Conservation (phyloP, 108 stramenopile species). For the Pseudonitzschia multistriata region DNA sequence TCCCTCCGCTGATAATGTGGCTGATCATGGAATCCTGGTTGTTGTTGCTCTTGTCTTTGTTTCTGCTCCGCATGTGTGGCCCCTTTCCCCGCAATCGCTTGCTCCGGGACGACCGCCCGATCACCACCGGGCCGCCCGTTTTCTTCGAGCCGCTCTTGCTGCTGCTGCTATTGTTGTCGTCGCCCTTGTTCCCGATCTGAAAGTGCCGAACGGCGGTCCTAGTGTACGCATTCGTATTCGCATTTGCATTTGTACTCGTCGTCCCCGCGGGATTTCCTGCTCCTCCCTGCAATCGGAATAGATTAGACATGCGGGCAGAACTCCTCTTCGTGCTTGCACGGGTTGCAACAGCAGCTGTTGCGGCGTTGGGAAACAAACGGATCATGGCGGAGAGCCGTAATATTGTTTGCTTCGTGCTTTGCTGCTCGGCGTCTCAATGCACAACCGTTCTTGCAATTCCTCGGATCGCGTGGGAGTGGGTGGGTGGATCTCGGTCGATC, state of each 20-base stretch:
- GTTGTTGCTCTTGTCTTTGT: neutral
- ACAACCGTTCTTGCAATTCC: too few relatives aligned
- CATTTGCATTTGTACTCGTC: neutral
- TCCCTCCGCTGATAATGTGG: slow-evolving; percentile 55
- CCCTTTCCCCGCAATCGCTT: slow-evolving; percentile 11
- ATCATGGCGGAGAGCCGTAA: neutral
- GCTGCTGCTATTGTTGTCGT: neutral
- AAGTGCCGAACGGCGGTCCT: neutral
- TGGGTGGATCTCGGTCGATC: too few relatives aligned
- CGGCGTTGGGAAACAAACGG: neutral
- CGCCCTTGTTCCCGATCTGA: neutral
- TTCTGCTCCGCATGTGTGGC: neutral
- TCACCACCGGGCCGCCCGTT: slow-evolving; percentile 2
- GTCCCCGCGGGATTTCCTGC: neutral
- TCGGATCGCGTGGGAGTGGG: too few relatives aligned
- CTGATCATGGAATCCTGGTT: slow-evolving; percentile 16
- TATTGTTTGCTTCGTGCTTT: too few relatives aligned
- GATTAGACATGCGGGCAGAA: neutral
- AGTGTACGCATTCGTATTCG: too few relatives aligned
- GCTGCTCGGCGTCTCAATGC: too few relatives aligned
- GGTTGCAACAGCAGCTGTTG: neutral
- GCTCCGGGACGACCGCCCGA: slow-evolving; percentile 12
- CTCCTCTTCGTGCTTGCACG: too few relatives aligned
- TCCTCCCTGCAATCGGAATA: neutral
- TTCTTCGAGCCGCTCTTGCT: neutral